These are phyloP conservation scores for Auriculariales sp. DNA, from an alignment of 768 basidiomycete species.

Conservation along the genomic window DNA sequence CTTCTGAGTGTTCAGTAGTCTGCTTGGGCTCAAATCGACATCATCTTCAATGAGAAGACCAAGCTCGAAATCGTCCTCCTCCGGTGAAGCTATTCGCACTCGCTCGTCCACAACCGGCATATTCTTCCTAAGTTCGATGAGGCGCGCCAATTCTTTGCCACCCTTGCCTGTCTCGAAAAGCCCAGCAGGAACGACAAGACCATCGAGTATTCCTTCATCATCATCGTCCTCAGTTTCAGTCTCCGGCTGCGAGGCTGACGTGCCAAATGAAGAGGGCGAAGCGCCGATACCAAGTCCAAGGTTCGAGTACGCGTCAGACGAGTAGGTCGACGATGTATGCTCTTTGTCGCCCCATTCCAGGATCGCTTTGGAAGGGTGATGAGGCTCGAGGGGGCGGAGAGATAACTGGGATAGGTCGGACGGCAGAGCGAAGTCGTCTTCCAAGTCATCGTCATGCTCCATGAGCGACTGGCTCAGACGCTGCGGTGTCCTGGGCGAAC, in stretches of 20 bases:
- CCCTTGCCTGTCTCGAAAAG: slow-evolving; percentile 62
- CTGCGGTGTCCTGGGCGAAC: slow-evolving; percentile 17
- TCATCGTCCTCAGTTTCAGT: slow-evolving; percentile 62
- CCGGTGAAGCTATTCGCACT: slow-evolving; percentile 38
- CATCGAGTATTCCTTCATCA: slow-evolving; percentile 49
- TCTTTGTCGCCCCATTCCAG: slow-evolving; percentile 81
- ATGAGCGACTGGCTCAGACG: slow-evolving; percentile 19
- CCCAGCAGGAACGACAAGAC: slow-evolving; percentile 60
- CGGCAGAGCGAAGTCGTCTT: slow-evolving; percentile 70
- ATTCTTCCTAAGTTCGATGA: slow-evolving; percentile 41
- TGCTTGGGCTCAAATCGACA: slow-evolving; percentile 66
- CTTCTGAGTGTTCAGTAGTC: slow-evolving; percentile 33
- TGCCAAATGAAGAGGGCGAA: slow-evolving; percentile 58
- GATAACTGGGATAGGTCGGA: slow-evolving; percentile 70
- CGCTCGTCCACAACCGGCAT: slow-evolving; percentile 38
- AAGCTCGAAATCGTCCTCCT: slow-evolving; percentile 79
- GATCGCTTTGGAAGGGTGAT: slow-evolving; percentile 69
- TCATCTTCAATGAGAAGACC: slow-evolving; percentile 77
- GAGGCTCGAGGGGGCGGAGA: slow-evolving; percentile 61
- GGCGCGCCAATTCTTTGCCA: slow-evolving; percentile 31
- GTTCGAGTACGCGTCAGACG: slow-evolving; percentile 75
- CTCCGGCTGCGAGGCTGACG: slow-evolving; percentile 52
- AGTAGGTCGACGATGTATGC: slow-evolving; percentile 63
- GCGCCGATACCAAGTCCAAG: slow-evolving; percentile 54
- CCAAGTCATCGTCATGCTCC: slow-evolving; percentile 62